These are phyloP conservation scores for Mallotus repandus DNA, from an alignment of 441 rosid genomes.

Conservation along the genomic window DNA sequence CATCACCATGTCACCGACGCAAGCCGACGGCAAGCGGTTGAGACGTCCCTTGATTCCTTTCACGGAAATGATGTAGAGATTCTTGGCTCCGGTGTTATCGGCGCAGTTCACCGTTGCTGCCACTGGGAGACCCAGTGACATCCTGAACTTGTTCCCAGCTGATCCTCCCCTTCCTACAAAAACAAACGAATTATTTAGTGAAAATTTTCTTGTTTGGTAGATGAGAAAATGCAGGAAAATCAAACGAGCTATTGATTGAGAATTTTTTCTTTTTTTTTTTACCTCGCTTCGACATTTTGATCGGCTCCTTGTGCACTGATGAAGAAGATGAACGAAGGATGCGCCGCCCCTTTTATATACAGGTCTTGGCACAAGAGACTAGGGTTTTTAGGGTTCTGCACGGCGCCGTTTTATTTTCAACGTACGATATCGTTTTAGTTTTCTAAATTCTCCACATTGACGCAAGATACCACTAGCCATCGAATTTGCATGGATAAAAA, in stretches of 20 bases:
- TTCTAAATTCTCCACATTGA: too few species aligned
- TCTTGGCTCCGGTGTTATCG: slow-evolving; percentile 88
- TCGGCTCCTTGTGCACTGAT: background rate
- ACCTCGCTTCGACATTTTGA: slow-evolving; percentile 87
- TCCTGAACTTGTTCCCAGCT: slow-evolving; percentile 80
- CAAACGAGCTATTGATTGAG: background rate
- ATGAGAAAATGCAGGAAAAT: background rate
- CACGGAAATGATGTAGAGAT: slow-evolving; percentile 73
- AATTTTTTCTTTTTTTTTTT: background rate
- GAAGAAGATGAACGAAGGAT: too few species aligned
- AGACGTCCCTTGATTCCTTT: slow-evolving; percentile 80
- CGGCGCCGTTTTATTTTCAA: too few species aligned
- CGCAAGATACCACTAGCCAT: too few species aligned
- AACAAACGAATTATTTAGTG: too few species aligned
- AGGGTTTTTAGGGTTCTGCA: slow-evolving; percentile 15
- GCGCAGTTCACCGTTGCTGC: slow-evolving; percentile 94
- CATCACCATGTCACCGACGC: slow-evolving; percentile 87
- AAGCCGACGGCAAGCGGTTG: slow-evolving; percentile 65
- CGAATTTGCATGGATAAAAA: too few species aligned
- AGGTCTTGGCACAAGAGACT: background rate
- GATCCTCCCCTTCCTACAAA: slow-evolving; percentile 69
- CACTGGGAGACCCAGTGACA: slow-evolving; percentile 96
- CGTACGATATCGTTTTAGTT: background rate
- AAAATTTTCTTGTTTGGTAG: too few species aligned
- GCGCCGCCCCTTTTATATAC: background rate